Evolutionary conservation across 192 early-diverging fungal species (phyloP).

Genomic region (Geosiphon pyriformis): DNA sequence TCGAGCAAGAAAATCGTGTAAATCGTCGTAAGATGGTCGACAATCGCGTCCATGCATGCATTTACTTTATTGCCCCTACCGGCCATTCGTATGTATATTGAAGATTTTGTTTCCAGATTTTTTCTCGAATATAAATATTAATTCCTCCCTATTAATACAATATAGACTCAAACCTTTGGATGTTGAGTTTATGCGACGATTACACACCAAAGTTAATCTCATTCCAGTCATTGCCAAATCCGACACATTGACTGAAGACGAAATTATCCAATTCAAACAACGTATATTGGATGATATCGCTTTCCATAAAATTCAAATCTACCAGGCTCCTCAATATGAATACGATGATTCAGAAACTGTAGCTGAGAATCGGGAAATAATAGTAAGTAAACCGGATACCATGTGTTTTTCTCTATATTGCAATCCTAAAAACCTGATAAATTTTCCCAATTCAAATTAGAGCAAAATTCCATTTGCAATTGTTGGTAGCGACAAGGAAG

Average conservation of each 20-base stretch:
- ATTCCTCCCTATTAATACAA: conserved; percentile 7
- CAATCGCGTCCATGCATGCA: conserved; percentile 88
- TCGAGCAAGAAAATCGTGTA: conserved; percentile 89
- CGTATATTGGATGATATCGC: conserved; percentile 78
- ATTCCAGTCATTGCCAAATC: conserved; percentile 89
- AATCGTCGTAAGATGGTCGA: conserved; percentile 87
- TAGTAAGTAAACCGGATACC: conserved; percentile 33
- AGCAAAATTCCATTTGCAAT: conserved; percentile 95
- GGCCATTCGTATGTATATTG: conserved; percentile 69
- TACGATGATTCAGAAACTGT: conserved; percentile 79
- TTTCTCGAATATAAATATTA: neutral
- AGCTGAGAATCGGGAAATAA: conserved; percentile 75
- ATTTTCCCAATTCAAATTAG: conserved; percentile 28
- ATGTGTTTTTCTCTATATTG: neutral
- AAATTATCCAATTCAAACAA: conserved; percentile 78
- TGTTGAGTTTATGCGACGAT: conserved; percentile 91
- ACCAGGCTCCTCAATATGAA: conserved; percentile 77
- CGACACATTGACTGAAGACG: conserved; percentile 82
- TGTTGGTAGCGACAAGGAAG: conserved; percentile 84
- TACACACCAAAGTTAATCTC: conserved; percentile 83
- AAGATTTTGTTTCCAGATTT: conserved; percentile 16
- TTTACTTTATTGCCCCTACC: conserved; percentile 97
- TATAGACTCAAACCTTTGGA: conserved; percentile 79
- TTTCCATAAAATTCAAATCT: conserved; percentile 81
- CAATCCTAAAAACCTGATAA: neutral